Base-by-base conservation (phyloP, 768 basidiomycete genomes). In the Rhodotorula kratochvilovae region DNA sequence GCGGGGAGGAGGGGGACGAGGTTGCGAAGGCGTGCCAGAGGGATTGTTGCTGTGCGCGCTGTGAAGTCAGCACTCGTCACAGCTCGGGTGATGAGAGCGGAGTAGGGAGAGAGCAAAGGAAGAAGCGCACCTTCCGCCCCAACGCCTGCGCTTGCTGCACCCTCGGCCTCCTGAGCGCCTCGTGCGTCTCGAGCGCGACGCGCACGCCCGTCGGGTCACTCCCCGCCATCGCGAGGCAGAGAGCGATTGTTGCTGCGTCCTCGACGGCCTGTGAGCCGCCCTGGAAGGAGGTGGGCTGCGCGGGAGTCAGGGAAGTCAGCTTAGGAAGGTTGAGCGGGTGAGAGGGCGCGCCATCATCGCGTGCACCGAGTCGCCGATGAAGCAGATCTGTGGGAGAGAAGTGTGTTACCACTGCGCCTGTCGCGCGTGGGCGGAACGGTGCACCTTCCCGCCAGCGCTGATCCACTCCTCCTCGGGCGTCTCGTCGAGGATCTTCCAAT, bases 181-280 rank as follows among this genome's bases (percentile, higher is more conserved):
- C 61, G 54, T 42, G 73, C 0, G 42, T 43, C 48, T 42, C 2
- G 12, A 73, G 51, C 13, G 75, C 75, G 42, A 74, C 12, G 0
- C 25, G 36, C 4, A 76, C 72, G 10, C 50, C 51, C 7, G 2
- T 2, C 1, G 63, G n/a, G 19, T 55, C 25, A 0, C 55, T 63
- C 4, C 72, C 72, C 0, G 75, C 60, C 7, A 76, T 48, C 0
- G 69, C 61, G 48, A 76, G 72, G 51, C 68, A 73, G 12, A 73
- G 31, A 11, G 66, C 75, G 45, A 73, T 10, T 11, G 66, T 61
- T 1, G 72, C 72, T 19, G 63, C 75, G 54, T 76, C 75, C 43
- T 76, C 75, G 33, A 70, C 36, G 1, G 75, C 68, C 35, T 68
- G 67, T 23, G 68, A 61, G 33, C 62, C 75, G 42, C 68, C 75